phyloP scores from a whole-genome alignment of 2,329 filamentous ascomycete species.

The Exserohilum turcica region DNA sequence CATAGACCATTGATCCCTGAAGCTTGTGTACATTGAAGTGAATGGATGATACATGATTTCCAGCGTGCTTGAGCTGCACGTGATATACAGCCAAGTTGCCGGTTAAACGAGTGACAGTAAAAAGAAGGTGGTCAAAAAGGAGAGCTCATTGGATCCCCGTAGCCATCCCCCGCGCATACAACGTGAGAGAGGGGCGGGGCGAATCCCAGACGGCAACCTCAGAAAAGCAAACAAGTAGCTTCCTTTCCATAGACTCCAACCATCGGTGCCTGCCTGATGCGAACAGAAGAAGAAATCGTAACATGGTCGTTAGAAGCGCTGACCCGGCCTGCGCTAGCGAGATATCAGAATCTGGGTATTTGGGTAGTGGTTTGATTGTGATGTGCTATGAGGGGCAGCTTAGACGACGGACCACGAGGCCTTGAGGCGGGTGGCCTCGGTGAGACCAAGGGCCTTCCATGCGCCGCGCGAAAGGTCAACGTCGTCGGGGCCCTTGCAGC shows the following conservation, averaged over 20 bases:
- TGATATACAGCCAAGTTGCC: background rate
- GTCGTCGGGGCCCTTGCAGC: conserved; percentile 32
- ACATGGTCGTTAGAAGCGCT: conserved; percentile 49
- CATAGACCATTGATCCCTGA: conserved; percentile 23
- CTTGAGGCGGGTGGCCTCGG: conserved; percentile 31
- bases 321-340: conserved; percentile 48
- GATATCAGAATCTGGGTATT: conserved; percentile 37
- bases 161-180: conserved; percentile 30
- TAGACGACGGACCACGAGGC: conserved; percentile 35
- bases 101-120: conserved; percentile 40
- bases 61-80: background rate
- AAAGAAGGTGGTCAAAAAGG: conserved; percentile 1
- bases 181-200: conserved; percentile 20
- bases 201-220: conserved; percentile 19
- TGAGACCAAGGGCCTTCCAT: conserved; percentile 35
- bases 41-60: conserved; percentile 10
- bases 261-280: conserved; percentile 29
- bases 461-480: conserved; percentile 40
- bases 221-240: conserved; percentile 11
- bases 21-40: conserved; percentile 35
- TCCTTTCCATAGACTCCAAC: conserved; percentile 28
- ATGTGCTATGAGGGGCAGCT: conserved; percentile 19
- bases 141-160: conserved; percentile 1
- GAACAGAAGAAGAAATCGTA: conserved; percentile 33
- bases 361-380: conserved; percentile 25